Evolutionary conservation across 2,329 filamentous ascomycete genomes (phyloP), one percentile per base, ranked within the genome.

Genomic region (Leptographium lundbergii): DNA sequence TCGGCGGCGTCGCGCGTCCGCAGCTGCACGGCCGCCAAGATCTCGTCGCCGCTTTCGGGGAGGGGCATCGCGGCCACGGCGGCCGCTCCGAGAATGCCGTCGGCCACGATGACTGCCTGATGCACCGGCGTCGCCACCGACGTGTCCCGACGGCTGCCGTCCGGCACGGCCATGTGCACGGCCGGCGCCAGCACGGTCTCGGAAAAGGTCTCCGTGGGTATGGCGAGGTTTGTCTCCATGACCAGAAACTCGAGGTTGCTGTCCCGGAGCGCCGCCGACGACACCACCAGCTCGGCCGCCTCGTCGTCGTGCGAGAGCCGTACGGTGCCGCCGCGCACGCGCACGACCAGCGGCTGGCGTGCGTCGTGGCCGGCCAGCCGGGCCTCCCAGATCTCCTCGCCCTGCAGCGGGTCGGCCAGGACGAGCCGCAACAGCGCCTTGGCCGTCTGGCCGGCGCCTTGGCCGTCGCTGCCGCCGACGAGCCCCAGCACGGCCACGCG

Each of bases 81-180:
- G 6, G 85, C 76, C 1, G 87, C 82, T 9, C 87, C 89, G 57
- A 81, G 74, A 2, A 95, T 73, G 0, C 89, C 91, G 55, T 88
- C 80, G 0, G 84, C 85, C 10, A 95, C 80, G 11, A 96, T 66
- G 19, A 96, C 72, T 0, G 86, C 83, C 68, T 86, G 88, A 68
- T 97, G 92, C 1, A 96, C 90, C 0, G 92, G 91, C 52, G 89
- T 90, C 7, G 84, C 82, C 50, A 94, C 77, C 19, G 84, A 80
- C 14, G 84, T 84, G 59, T 83, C 79, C 61, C 83, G 77, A n/a
- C n/a, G n/a, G n/a, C n/a, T n/a, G 10, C 85, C 84, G 19, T 81
- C 82, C 61, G 77, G 78, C 17, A 86, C 84, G 6, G 77, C 79
- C 50, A 89, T 87, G 24, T 88, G 84, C 39, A 95, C 79, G 0